Evolutionary conservation across 2,329 filamentous ascomycete genomes (phyloP).

Genomic region (Aureobasidium zeae): DNA sequence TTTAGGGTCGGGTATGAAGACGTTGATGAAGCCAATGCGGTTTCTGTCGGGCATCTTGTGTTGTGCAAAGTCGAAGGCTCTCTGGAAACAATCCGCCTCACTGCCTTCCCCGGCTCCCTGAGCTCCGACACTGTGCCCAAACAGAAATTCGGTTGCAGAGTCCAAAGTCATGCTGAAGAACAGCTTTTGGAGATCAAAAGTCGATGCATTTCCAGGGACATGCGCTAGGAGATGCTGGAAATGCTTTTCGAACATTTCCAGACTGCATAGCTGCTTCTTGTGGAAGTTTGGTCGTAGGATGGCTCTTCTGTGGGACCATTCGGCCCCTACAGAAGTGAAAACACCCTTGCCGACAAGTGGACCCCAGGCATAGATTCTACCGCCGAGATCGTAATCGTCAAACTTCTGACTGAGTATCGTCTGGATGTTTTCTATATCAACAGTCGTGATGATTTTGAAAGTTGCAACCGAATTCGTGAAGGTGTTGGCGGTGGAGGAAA

Average conservation of each 20-base stretch:
- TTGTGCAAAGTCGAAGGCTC: slow-evolving; percentile 17
- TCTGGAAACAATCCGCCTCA: slow-evolving; percentile 13
- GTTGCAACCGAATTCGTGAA: neutral
- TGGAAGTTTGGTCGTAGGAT: slow-evolving; percentile 47
- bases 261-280: slow-evolving; percentile 43
- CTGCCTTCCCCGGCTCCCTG: slow-evolving; percentile 16
- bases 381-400: slow-evolving; percentile 28
- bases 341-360: slow-evolving; percentile 27
- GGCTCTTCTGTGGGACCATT: slow-evolving; percentile 20
- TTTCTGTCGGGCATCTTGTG: slow-evolving; percentile 1
- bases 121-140: slow-evolving; percentile 38
- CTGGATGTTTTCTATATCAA: slow-evolving; percentile 36
- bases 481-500: slow-evolving; percentile 1
- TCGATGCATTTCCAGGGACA: slow-evolving; percentile 45
- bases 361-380: slow-evolving; percentile 1
- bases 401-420: slow-evolving; percentile 32
- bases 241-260: slow-evolving; percentile 52
- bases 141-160: slow-evolving; percentile 55
- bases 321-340: slow-evolving; percentile 35
- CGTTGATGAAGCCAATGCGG: slow-evolving; percentile 17
- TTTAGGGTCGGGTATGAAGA: slow-evolving; percentile 15
- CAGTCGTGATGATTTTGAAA: slow-evolving; percentile 7
- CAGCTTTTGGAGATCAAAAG: slow-evolving; percentile 50
- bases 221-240: slow-evolving; percentile 48
- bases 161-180: slow-evolving; percentile 58